These are phyloP conservation scores for Nothomitra cinnamomea DNA, from an alignment of 2,329 filamentous ascomycete genomes.

Conservation along the genomic window DNA sequence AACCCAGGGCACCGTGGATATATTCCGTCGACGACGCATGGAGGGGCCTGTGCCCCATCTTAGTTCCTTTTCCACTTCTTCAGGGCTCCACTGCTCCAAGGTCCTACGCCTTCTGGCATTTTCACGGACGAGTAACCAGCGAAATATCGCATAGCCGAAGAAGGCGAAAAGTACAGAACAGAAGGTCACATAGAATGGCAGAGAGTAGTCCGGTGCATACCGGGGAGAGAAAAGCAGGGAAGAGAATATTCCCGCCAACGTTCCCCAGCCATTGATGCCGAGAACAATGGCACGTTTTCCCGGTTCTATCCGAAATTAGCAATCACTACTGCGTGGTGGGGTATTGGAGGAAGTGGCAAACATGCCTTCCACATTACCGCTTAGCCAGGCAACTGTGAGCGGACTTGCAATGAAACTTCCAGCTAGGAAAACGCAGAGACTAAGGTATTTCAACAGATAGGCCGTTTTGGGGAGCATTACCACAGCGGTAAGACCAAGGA, in stretches of 20 bases:
- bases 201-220: slow-evolving; percentile 18
- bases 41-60: background rate
- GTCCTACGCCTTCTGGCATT: slow-evolving; percentile 13
- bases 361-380: slow-evolving; percentile 14
- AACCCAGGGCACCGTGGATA: background rate
- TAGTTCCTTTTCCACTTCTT: slow-evolving; percentile 13
- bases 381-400: slow-evolving; percentile 20
- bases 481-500: slow-evolving; percentile 15
- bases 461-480: slow-evolving; percentile 11
- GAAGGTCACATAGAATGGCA: slow-evolving; percentile 19
- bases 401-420: slow-evolving; percentile 19
- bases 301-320: slow-evolving; percentile 11
- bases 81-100: slow-evolving; percentile 12
- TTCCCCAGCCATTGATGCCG: slow-evolving; percentile 22
- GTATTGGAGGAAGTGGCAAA: background rate
- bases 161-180: slow-evolving; percentile 17
- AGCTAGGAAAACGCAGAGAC: slow-evolving; percentile 18
- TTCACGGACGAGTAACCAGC: slow-evolving; percentile 14
- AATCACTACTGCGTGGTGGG: background rate
- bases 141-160: slow-evolving; percentile 19
- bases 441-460: slow-evolving; percentile 13
- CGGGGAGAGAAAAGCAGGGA: slow-evolving; percentile 17
- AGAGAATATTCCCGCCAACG: slow-evolving; percentile 19
- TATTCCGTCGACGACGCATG: background rate
- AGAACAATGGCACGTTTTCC: slow-evolving; percentile 20